Evolutionary conservation across 371 early-diverging fungal genomes (phyloP).

Genomic region (Nematocida parisii): DNA sequence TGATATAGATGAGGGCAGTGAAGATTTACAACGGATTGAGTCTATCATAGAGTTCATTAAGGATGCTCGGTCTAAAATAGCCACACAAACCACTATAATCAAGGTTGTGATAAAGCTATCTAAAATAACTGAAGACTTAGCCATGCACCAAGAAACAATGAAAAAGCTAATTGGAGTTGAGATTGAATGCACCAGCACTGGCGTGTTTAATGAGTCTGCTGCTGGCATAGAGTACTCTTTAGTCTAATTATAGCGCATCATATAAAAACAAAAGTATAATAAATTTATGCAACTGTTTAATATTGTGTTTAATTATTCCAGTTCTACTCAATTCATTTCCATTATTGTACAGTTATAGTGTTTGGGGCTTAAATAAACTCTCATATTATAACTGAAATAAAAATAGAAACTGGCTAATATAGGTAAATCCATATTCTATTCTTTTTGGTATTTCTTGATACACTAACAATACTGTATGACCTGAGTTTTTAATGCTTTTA

Average conservation of each 20-base stretch:
- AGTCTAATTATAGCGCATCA: background rate
- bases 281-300: too few species aligned
- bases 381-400: too few species aligned
- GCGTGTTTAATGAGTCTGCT: background rate
- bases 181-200: background rate
- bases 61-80: background rate
- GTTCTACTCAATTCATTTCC: too few species aligned
- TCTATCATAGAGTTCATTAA: slow-evolving; percentile 18
- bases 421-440: too few species aligned
- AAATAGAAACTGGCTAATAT: too few species aligned
- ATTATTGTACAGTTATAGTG: too few species aligned
- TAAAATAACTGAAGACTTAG: background rate
- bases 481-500: too few species aligned
- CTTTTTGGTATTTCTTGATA: too few species aligned
- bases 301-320: too few species aligned
- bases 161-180: background rate
- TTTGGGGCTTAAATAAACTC: too few species aligned
- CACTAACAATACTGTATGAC: too few species aligned
- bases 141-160: background rate
- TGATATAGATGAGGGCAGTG: background rate
- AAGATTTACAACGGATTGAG: slow-evolving; percentile 1
- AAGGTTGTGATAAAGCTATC: background rate
- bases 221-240: background rate
- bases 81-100: background rate
- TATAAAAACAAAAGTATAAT: too few species aligned